Evolutionary conservation across 208 protist genomes (phyloP), one percentile per base, ranked within the genome.

Genomic region (Porcisia deanei): DNA sequence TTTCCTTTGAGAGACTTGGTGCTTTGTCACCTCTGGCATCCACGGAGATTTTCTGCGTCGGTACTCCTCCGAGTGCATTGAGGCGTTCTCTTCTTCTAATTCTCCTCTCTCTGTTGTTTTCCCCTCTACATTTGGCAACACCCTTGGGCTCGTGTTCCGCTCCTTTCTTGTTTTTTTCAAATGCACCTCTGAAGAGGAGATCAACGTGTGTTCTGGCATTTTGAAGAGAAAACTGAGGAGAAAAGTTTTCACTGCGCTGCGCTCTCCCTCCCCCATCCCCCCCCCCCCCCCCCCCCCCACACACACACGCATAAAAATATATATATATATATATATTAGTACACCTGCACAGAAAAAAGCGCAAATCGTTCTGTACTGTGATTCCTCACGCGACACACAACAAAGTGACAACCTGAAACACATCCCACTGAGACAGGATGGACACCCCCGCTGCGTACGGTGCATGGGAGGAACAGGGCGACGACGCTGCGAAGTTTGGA

Each of bases 401-500:
- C 63, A 25, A 34, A 25, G 22, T 14, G 47, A 4, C 41, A 52
- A n/a, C 9, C 39, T 30, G 39, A 18, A 22, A 16, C 47, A 41
- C 16, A 18, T 10, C 39, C 14, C 18, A 12, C 39, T 22, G 10
- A 37, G 45, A 71, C 9, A 57, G 18, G 47, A 71, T 71, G 66
- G 66, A 71, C 7, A 25, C 43, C 8, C 66, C 66, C 2, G 66
- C 66, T 43, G 66, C 47, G 10, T 71, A 71, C 66, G 10, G 43
- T 57, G 1, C 66, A 7, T 57, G 66, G 49, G 66, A 71, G 25
- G 66, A 71, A 37, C 43, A 71, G 16, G 37, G 18, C 8, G 47
- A 71, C 10, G 66, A 71, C 14, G 12, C n/a, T 8, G n/a, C 66
- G 9, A 71, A 71, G 66, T n/a, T 71, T n/a, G 66, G 66, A 39